Evolutionary conservation across 306 rosid species (phyloP).

Genomic region (Malus asiatica): DNA sequence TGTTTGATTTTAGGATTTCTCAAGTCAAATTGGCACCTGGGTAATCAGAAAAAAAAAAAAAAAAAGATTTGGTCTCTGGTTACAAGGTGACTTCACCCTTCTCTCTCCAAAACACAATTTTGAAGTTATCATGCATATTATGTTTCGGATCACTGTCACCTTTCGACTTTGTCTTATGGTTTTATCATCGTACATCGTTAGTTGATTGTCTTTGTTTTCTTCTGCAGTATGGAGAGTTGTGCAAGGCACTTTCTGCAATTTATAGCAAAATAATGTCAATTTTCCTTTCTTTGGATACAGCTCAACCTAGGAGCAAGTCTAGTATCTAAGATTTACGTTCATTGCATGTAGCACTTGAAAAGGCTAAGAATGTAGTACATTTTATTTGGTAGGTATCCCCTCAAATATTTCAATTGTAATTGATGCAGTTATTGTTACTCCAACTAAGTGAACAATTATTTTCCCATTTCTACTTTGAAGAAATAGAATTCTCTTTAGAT

Average conservation of each 20-base stretch:
- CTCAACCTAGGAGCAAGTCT: conserved; percentile 85
- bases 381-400: conserved; percentile 60
- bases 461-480: neutral
- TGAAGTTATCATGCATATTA: neutral
- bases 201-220: conserved; percentile 11
- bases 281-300: conserved; percentile 86
- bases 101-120: neutral
- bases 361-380: conserved; percentile 76
- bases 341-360: conserved; percentile 85
- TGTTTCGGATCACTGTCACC: neutral
- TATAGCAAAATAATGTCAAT: conserved; percentile 73
- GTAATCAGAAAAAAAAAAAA: too few relatives aligned
- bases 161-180: neutral
- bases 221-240: conserved; percentile 78
- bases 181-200: neutral
- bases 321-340: conserved; percentile 88
- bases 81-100: too few relatives aligned
- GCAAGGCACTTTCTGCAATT: conserved; percentile 67
- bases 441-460: neutral
- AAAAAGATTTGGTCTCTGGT: too few relatives aligned
- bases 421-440: neutral
- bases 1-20: too few relatives aligned
- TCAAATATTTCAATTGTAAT: neutral
- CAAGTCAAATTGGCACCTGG: too few relatives aligned
- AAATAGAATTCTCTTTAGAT: neutral